phyloP scores from a whole-genome alignment of 2,329 filamentous ascomycete species.

The Westerdykella sp. region DNA sequence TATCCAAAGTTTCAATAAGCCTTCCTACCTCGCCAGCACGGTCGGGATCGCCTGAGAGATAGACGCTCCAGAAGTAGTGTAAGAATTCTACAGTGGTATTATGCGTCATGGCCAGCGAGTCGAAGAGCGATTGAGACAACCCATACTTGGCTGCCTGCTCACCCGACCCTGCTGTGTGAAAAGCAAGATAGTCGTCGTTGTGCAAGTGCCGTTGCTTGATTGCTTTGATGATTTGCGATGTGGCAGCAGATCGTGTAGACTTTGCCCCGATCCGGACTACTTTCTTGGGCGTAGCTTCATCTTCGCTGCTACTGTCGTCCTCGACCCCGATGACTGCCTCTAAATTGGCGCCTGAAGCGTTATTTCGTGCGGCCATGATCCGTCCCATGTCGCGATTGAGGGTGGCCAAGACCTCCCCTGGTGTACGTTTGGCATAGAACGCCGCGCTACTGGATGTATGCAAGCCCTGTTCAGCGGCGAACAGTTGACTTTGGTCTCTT shows the following conservation, averaged over 20 bases:
- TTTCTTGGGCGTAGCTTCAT: conserved; percentile 54
- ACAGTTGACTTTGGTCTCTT: conserved; percentile 79
- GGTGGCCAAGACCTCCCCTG: conserved; percentile 58
- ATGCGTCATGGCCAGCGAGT: conserved; percentile 68
- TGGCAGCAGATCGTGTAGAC: conserved; percentile 57
- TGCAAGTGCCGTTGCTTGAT: conserved; percentile 58
- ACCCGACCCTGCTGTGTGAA: conserved; percentile 17
- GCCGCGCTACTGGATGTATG: conserved; percentile 45
- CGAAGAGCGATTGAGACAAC: conserved; percentile 47
- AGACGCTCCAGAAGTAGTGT: conserved; percentile 94
- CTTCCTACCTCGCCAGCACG: conserved; percentile 75
- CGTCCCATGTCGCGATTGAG: conserved; percentile 59
- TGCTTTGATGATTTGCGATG: conserved; percentile 60
- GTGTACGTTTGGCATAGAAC: conserved; percentile 63
- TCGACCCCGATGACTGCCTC: conserved; percentile 61
- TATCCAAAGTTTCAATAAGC: conserved; percentile 72
- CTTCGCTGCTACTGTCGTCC: conserved; percentile 55
- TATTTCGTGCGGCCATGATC: conserved; percentile 24
- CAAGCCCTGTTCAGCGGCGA: conserved; percentile 49
- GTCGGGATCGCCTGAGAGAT: conserved; percentile 78
- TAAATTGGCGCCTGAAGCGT: conserved; percentile 46
- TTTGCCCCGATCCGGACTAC: conserved; percentile 62
- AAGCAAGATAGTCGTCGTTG: conserved; percentile 38
- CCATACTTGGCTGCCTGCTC: conserved; percentile 28
- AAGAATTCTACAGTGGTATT: conserved; percentile 92